Percentiles rank a stretch among this genome's conserved stretches.
Evolutionary conservation across 2,329 filamentous ascomycete genomes (phyloP).

Genomic region (Ascochyta rabiei): DNA sequence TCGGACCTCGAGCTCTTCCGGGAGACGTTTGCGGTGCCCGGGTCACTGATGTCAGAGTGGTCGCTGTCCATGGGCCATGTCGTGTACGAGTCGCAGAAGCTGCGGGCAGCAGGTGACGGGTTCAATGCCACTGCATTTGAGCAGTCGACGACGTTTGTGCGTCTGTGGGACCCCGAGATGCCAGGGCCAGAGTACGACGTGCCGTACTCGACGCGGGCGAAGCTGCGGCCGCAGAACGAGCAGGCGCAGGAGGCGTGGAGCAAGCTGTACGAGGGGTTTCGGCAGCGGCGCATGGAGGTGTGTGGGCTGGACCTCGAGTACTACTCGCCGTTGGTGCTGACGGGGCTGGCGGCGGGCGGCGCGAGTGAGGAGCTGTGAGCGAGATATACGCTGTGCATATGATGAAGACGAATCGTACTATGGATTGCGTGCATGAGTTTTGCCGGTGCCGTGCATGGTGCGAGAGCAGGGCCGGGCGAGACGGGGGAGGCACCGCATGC

Average conservation of each 20-base stretch:
- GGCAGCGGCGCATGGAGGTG: slow-evolving; percentile 57
- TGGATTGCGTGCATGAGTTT: no score
- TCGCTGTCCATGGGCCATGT: slow-evolving; percentile 48
- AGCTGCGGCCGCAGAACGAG: slow-evolving; percentile 52
- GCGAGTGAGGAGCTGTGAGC: slow-evolving; percentile 12
- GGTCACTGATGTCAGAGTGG: slow-evolving; percentile 48
- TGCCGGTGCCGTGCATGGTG: no score
- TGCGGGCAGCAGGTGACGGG: slow-evolving; percentile 36
- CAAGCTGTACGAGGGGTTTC: slow-evolving; percentile 56
- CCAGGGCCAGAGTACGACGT: slow-evolving; percentile 59
- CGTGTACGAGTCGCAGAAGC: slow-evolving; percentile 42
- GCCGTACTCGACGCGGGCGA: slow-evolving; percentile 50
- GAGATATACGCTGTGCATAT: background rate
- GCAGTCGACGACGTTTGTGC: slow-evolving; percentile 53
- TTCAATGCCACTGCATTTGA: slow-evolving; percentile 56
- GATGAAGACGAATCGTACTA: background rate
- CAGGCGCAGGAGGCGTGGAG: slow-evolving; percentile 58
- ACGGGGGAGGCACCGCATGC: no score
- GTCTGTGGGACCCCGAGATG: slow-evolving; percentile 54
- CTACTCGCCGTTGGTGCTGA: slow-evolving; percentile 39
- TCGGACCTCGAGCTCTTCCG: slow-evolving; percentile 45
- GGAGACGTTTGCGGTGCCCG: slow-evolving; percentile 35
- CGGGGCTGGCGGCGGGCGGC: slow-evolving; percentile 5
- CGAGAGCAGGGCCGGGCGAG: no score
- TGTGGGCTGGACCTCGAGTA: slow-evolving; percentile 59